phyloP scores from a whole-genome alignment of 306 rosid species.

The cucumber (Cucumis sativus) region Cucumber_9930_V3 NC_026659.2:27802001-27802500 shows the following conservation, averaged over 20 bases:
- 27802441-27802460: conserved; percentile 31
- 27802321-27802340: conserved; percentile 70
- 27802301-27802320: conserved; percentile 55
- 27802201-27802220: conserved; percentile 69
- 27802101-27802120: conserved; percentile 14
- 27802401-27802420: conserved; percentile 19
- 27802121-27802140: conserved; percentile 32
- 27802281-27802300: conserved; percentile 43
- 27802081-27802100: conserved; percentile 23
- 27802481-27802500: conserved; percentile 18
- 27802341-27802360: conserved; percentile 52
- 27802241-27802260: conserved; percentile 54
- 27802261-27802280: conserved; percentile 19
- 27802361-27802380: conserved; percentile 4
- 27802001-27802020: conserved; percentile 22
- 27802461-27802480: conserved; percentile 21
- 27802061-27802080: conserved; percentile 34
- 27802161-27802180: conserved; percentile 15
- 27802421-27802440: conserved; percentile 27
- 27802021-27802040: conserved; percentile 15
- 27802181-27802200: conserved; percentile 55
- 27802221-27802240: conserved; percentile 60
- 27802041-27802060: conserved; percentile 11
- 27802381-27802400: not conserved
- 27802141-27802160: conserved; percentile 19